Base-by-base conservation (phyloP, 2,329 filamentous ascomycete genomes). In the Ophiostoma angusticollis region DNA sequence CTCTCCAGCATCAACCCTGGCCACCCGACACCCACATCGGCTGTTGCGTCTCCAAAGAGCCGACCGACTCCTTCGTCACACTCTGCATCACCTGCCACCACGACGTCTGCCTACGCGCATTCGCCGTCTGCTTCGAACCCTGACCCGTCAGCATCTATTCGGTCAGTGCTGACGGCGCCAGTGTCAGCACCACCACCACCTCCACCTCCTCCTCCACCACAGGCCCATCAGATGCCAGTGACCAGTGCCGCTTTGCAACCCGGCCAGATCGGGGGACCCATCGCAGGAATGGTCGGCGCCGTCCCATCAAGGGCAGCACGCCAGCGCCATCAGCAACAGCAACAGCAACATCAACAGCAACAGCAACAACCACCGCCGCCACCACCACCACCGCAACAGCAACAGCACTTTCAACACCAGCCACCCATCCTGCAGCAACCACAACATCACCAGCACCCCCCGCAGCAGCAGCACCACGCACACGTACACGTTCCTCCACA, bases 11-110 rank as follows among this genome's bases (percentile, higher is more conserved):
- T 49, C 13, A 49, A 45, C 29, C 47, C 45, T 1, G 41, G 47
- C 34, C 47, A 49, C 24, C 47, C 47, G 6, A 49, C 47, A 1
- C 47, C 51, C 9, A 48, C 63, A 60, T 70, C 74, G 31, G 80
- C 81, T 40, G 76, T 63, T 22, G 54, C 64, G 3, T 75, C 72
- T 6, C 72, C 85, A 13, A 80, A 84, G 59, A 80, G 74, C 43
- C 80, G 87, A 48, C 83, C 84, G 12, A 93, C 84, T 2, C 82
- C 85, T 5, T 78, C 83, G 8, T 93, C 86, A 1, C 85, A 93
- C 54, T 64, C 68, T 8, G 65, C 66, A 39, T 76, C 72, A 4
- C 72, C 72, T 14, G 66, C 64, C 18, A 67, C 68, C 31, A 64
- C 66, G 12, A 62, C 56, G 18, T 57, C 68, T 7, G 54, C 55